These are phyloP conservation scores for Carallia brachiata DNA, from an alignment of 345 rosid species.

Conservation along the genomic window DNA sequence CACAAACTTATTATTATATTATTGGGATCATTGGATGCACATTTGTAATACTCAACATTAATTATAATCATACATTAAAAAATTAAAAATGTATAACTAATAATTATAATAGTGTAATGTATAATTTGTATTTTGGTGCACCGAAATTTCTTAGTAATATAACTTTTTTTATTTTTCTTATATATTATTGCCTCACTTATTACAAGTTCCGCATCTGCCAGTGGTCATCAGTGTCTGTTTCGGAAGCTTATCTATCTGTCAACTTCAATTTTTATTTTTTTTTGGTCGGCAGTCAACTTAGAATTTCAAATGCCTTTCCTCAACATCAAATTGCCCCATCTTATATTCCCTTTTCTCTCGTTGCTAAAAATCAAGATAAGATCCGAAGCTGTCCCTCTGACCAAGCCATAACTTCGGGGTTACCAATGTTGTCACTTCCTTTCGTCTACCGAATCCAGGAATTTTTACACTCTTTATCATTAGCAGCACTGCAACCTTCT, in stretches of 20 bases:
- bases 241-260: not conserved
- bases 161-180: no score
- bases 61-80: no score
- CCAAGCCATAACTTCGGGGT: not conserved
- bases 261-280: not conserved
- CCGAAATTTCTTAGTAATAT: no score
- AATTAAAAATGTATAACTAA: no score
- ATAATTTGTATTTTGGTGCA: no score
- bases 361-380: not conserved
- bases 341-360: not conserved
- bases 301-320: not conserved
- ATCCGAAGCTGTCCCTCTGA: not conserved
- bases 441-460: conserved; percentile 11
- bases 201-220: no score
- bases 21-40: no score
- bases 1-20: no score
- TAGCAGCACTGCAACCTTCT: conserved; percentile 21
- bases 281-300: not conserved
- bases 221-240: no score
- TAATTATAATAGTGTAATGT: no score
- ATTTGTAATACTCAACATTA: no score
- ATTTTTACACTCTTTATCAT: conserved; percentile 20
- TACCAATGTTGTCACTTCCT: not conserved
- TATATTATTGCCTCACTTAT: no score
- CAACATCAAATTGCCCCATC: not conserved